These are phyloP conservation scores for Erucastrum elatum DNA, from an alignment of 345 rosid species.

Conservation along the genomic window DNA sequence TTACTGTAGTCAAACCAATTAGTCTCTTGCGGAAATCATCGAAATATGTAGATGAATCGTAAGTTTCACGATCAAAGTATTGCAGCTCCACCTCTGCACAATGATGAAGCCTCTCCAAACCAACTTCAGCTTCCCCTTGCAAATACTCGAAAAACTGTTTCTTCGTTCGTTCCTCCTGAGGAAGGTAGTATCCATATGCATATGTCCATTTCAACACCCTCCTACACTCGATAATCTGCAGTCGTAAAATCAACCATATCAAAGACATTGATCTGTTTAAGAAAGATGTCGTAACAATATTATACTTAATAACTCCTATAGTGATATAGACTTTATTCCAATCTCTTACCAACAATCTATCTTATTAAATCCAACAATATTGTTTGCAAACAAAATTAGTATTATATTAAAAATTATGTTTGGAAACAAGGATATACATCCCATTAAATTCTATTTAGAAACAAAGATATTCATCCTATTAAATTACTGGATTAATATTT, in stretches of 20 bases:
- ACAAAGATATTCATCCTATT: too few species aligned
- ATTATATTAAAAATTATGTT: too few species aligned
- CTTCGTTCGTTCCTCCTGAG: slow-evolving; percentile 43
- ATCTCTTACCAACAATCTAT: neutral
- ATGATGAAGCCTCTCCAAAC: slow-evolving; percentile 34
- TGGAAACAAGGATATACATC: too few species aligned
- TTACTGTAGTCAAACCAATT: slow-evolving; percentile 49
- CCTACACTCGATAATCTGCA: slow-evolving; percentile 70
- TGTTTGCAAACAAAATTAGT: too few species aligned
- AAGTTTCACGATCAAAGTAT: neutral
- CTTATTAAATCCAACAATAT: too few species aligned
- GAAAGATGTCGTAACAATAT: neutral
- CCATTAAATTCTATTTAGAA: too few species aligned
- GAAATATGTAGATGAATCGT: slow-evolving; percentile 46
- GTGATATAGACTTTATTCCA: neutral
- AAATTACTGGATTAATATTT: too few species aligned
- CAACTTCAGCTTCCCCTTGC: slow-evolving; percentile 51
- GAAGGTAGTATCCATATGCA: slow-evolving; percentile 74
- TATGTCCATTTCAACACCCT: slow-evolving; percentile 44
- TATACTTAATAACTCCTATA: neutral
- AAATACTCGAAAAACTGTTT: slow-evolving; percentile 68
- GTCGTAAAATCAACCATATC: neutral
- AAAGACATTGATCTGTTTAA: neutral
- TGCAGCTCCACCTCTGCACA: slow-evolving; percentile 26
- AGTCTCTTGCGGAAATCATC: slow-evolving; percentile 59